Base-by-base conservation (phyloP, 2,329 filamentous ascomycete species). In the Hypoxylon sp. region DNA sequence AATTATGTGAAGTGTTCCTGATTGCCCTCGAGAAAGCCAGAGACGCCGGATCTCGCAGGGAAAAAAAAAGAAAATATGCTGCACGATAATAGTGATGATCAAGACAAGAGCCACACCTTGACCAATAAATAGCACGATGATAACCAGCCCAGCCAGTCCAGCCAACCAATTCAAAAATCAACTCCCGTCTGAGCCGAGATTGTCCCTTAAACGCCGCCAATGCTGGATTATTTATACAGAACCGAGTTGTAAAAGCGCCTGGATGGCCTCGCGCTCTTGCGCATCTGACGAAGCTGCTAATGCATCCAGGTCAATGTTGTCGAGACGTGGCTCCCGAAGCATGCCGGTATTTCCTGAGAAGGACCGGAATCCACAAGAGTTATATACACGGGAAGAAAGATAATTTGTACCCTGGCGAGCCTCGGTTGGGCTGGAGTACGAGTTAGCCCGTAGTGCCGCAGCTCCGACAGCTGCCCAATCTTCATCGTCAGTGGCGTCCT, bases 391-490 rank as follows among this genome's bases (percentile, higher is more conserved):
- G 69, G 85, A 80, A 73, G 81, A 80, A 75, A 82, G 76, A 77
- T 84, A 80, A 79, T 84, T 78, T 73, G 80, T 76, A 82, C 83
- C 77, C 80, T 89, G 82, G 81, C 87, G 80, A 85, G 90, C 81
- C 61, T 85, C 82, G 6, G 79, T 83, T 74, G 84, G 86, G 74
- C 81, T 86, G 60, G 86, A 85, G 75, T 90, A 90, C 5, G 88
- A 91, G 53, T 86, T 86, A 66, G 88, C 87, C 71, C 94, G 90
- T 73, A 98, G 87, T 72, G 93, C 93, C 60, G 92, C 94, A 31
- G 94, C 93, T 60, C 94, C 95, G 69, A 97, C 92, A 58, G 92
- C 90, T 51, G 92, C 93, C 94, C 95, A 98, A 81, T 98, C 94
- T 81, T 98, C 95, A 78, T 98, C 94, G 78, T 98, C 96, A 24